phyloP scores from a whole-genome alignment of 495 filamentous ascomycete genomes.

The Amorphotheca resinae region DNA sequence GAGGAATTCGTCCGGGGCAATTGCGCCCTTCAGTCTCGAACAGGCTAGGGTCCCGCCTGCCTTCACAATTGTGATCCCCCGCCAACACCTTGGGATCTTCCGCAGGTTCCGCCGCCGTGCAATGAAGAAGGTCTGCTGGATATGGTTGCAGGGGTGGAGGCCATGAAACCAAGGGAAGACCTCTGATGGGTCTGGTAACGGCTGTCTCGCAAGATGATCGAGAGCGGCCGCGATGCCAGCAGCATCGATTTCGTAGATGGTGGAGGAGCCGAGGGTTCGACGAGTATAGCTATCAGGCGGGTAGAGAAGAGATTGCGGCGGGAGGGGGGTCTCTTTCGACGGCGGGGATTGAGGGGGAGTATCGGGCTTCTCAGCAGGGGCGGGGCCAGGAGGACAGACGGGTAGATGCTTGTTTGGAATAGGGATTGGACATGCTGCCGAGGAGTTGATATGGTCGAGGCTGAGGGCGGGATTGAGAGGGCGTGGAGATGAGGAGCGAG shows the following conservation, averaged over 20 bases:
- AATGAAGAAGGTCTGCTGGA: conserved; percentile 82
- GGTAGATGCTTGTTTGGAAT: conserved; percentile 89
- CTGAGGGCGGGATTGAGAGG: conserved; percentile 36
- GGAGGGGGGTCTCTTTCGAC: conserved; percentile 35
- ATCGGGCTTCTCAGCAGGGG: conserved; percentile 44
- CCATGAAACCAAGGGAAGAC: conserved; percentile 99
- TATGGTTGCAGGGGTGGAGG: conserved; percentile 75
- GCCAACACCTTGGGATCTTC: conserved; percentile 64
- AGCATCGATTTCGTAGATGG: conserved; percentile 63
- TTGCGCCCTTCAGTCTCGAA: conserved; percentile 76
- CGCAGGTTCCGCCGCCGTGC: conserved; percentile 58
- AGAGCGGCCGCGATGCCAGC: conserved; percentile 56
- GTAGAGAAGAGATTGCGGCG: conserved; percentile 56
- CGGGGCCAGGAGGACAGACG: conserved; percentile 66
- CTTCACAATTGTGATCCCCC: conserved; percentile 79
- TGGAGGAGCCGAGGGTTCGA: conserved; percentile 41
- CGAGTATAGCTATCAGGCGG: conserved; percentile 52
- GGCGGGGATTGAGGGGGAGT: conserved; percentile 56
- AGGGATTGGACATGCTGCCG: conserved; percentile 34
- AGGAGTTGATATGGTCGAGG: conserved; percentile 33
- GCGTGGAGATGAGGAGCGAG: conserved; percentile 34
- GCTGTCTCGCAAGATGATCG: conserved; percentile 59
- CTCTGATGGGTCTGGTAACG: conserved; percentile 65
- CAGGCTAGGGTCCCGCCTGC: conserved; percentile 63
- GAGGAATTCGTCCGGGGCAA: conserved; percentile 69